Evolutionary conservation across 1,139 yeast species (phyloP).

Genomic region (Sugiyamaella japonica): DNA sequence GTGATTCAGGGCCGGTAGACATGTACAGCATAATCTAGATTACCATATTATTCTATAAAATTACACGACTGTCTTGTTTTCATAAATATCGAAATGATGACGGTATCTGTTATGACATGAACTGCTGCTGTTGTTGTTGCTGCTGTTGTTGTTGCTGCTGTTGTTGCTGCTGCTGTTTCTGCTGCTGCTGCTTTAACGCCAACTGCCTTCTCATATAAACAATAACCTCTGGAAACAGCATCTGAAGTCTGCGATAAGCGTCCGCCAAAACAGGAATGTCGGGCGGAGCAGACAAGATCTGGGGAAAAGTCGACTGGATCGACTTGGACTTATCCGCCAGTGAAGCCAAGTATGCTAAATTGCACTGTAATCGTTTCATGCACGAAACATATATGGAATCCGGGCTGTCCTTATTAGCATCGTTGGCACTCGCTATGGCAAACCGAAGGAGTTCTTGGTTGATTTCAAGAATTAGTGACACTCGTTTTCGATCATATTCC

Average conservation of each 20-base stretch:
- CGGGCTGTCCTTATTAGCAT: conserved; percentile 24
- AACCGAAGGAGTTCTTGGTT: conserved; percentile 38
- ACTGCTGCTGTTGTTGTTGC: conserved; percentile 21
- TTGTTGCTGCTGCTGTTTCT: conserved; percentile 28
- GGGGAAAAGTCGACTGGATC: conserved; percentile 32
- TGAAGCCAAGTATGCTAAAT: conserved; percentile 37
- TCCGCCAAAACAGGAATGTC: conserved; percentile 37
- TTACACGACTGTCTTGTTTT: not conserved
- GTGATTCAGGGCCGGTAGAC: conserved; percentile 21
- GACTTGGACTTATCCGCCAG: conserved; percentile 32
- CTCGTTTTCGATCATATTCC: conserved; percentile 32
- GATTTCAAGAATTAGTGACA: conserved; percentile 35
- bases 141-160: conserved; percentile 25
- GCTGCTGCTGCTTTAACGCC: conserved; percentile 27
- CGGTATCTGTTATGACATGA: not conserved
- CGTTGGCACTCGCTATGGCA: conserved; percentile 31
- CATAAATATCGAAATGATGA: not conserved
- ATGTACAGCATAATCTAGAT: not conserved
- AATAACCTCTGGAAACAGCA: conserved; percentile 36
- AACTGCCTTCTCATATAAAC: conserved; percentile 32
- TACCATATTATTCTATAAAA: conserved; percentile 1
- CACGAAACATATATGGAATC: conserved; percentile 31
- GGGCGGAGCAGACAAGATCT: conserved; percentile 36
- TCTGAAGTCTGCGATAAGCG: conserved; percentile 35
- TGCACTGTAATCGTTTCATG: conserved; percentile 39